Evolutionary conservation across 2,329 filamentous ascomycete genomes (phyloP).

Genomic region (Sclerotinia subarctica): DNA sequence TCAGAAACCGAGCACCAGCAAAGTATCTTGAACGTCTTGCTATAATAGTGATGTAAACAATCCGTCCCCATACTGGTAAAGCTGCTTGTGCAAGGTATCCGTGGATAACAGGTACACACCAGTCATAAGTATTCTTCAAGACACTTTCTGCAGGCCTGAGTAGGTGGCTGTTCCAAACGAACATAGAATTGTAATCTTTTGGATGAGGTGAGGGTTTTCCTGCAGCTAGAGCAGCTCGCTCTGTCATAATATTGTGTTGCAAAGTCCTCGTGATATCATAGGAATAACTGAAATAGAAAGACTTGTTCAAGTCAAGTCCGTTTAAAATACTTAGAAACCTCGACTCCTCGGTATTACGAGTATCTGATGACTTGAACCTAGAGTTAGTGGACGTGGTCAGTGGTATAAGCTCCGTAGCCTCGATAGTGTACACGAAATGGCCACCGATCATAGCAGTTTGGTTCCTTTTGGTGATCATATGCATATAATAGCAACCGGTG

Average conservation of each 20-base stretch:
- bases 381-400: constrained; percentile 67
- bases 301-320: constrained; percentile 84
- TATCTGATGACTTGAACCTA: constrained; percentile 69
- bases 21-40: constrained; percentile 89
- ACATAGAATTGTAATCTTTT: constrained; percentile 85
- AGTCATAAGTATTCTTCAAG: constrained; percentile 82
- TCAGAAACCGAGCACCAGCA: constrained; percentile 89
- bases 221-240: constrained; percentile 67
- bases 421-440: constrained; percentile 93
- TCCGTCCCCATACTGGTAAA: constrained; percentile 80
- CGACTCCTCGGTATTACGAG: constrained; percentile 79
- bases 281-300: constrained; percentile 98
- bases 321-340: constrained; percentile 85
- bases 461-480: constrained; percentile 91
- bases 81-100: constrained; percentile 92
- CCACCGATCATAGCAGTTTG: constrained; percentile 95
- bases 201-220: constrained; percentile 58
- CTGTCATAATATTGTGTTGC: constrained; percentile 84
- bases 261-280: constrained; percentile 93
- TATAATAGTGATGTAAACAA: constrained; percentile 89
- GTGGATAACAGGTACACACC: constrained; percentile 94
- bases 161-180: constrained; percentile 94
- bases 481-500: constrained; percentile 95
- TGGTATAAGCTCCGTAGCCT: constrained; percentile 87
- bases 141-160: constrained; percentile 68